Evolutionary conservation across 192 early-diverging fungal species (phyloP).

Genomic region (Phycomyces nitens): DNA sequence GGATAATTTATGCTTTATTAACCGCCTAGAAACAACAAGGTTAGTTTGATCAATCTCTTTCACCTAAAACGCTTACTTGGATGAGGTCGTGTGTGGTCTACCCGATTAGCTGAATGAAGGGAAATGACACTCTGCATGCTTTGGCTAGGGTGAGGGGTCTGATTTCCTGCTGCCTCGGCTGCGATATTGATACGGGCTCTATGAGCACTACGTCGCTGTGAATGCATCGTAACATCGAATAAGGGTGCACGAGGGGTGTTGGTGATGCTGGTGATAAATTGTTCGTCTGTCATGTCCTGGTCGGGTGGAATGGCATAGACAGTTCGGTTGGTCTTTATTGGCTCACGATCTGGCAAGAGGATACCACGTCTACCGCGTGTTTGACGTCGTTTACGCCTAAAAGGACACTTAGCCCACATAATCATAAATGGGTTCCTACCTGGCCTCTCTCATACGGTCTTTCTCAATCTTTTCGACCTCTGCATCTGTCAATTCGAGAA

Average conservation of each 20-base stretch:
- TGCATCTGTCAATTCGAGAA: slow-evolving; percentile 59
- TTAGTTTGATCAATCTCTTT: too few species aligned
- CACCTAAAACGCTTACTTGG: slow-evolving; percentile 1
- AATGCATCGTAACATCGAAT: slow-evolving; percentile 9
- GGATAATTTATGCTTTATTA: too few species aligned
- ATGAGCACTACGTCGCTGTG: slow-evolving; percentile 25
- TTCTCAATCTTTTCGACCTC: slow-evolving; percentile 82
- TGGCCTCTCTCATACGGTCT: slow-evolving; percentile 77
- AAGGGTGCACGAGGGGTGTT: background rate
- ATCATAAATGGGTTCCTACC: slow-evolving; percentile 30
- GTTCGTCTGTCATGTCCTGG: slow-evolving; percentile 42
- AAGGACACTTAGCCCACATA: background rate
- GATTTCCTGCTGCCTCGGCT: slow-evolving; percentile 24
- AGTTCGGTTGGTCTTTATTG: slow-evolving; percentile 60
- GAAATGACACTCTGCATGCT: background rate
- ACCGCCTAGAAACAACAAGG: too few species aligned
- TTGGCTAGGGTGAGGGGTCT: slow-evolving; percentile 3
- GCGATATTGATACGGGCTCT: slow-evolving; percentile 29
- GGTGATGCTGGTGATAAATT: slow-evolving; percentile 23
- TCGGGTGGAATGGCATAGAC: slow-evolving; percentile 40
- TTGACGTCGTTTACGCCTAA: slow-evolving; percentile 81
- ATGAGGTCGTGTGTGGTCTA: background rate
- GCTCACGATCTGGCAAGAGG: slow-evolving; percentile 66
- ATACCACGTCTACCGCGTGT: slow-evolving; percentile 66
- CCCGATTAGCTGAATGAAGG: background rate